These are phyloP conservation scores for Dactylonectria macrodidyma DNA, from an alignment of 2,329 filamentous ascomycete genomes.

Conservation along the genomic window DNA sequence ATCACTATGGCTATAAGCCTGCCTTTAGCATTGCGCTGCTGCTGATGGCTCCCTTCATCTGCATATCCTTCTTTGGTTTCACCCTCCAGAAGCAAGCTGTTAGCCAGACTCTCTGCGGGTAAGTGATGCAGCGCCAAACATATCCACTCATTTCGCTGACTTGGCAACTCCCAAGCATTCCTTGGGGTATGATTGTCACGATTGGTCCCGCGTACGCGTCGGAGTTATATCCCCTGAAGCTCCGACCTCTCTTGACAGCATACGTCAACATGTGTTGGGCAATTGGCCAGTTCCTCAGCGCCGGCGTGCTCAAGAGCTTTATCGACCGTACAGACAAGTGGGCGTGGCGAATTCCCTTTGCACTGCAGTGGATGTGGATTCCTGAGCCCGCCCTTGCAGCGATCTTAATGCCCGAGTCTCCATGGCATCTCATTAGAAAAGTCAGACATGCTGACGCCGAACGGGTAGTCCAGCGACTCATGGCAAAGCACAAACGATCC, in stretches of 20 bases:
- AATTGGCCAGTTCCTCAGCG: slow-evolving; percentile 58
- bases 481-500: slow-evolving; percentile 43
- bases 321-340: slow-evolving; percentile 53
- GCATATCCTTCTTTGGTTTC: slow-evolving; percentile 64
- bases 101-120: slow-evolving; percentile 55
- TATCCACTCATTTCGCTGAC: neutral
- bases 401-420: neutral
- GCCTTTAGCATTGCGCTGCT: slow-evolving; percentile 51
- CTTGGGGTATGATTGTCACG: slow-evolving; percentile 74
- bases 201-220: slow-evolving; percentile 44
- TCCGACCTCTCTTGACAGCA: slow-evolving; percentile 15
- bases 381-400: neutral
- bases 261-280: slow-evolving; percentile 57
- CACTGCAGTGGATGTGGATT: slow-evolving; percentile 56
- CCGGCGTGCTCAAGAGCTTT: slow-evolving; percentile 56
- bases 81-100: slow-evolving; percentile 59
- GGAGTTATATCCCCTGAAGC: slow-evolving; percentile 20
- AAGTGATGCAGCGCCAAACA: slow-evolving; percentile 50
- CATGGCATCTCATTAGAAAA: neutral
- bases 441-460: slow-evolving; percentile 6
- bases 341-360: slow-evolving; percentile 61
- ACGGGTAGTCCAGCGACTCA: slow-evolving; percentile 34
- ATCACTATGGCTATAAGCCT: slow-evolving; percentile 50
- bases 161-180: slow-evolving; percentile 57
- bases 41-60: slow-evolving; percentile 52